Base-by-base conservation (phyloP, 2,329 filamentous ascomycete genomes). In the Bipolaris bicolor region DNA sequence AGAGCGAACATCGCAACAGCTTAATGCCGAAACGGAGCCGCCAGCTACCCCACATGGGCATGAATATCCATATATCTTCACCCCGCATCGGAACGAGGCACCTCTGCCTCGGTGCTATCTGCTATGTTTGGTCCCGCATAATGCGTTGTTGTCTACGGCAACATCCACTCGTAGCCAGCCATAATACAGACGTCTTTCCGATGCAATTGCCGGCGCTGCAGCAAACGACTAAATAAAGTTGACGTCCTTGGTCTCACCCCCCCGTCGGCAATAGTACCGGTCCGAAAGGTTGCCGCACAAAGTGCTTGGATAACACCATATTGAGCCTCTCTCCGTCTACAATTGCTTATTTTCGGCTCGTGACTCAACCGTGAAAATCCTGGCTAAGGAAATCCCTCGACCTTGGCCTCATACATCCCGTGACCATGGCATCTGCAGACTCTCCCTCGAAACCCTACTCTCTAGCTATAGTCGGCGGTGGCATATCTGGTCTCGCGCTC, bases 391-490 rank as follows among this genome's bases (percentile, higher is more conserved):
- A 18, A 15, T 43, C 15, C 24, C 49, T 34, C 33, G 24, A 36
- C 20, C 26, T n/a, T n/a, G 11, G 48, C 15, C 29, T 31, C 16
- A 24, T 33, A 33, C 55, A 13, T 13, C 43, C 13, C 29, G 7
- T 31, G 29, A 29, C 46, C 49, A 74, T 72, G 70, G 47, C 62
- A 13, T 54, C 65, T 26, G 52, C 55, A 29, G 47, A 57, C 45
- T 49, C 65, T 7, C 29, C 61, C 18, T 52, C 64, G 15, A 79
- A 76, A 52, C 63, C 72, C 29, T 80, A 80, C 70, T 77, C 76
- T 51, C 74, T 86, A 57, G 84, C 85, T 62, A 84, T 88, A 39
- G 75, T 87, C 15, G 85, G 85, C 57, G 84, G 84, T 40, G 85
- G 85, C 33, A 86, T 88, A 57, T 81, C 81, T 24, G 86, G 86